Percentiles rank a stretch among this genome's conserved stretches.
phyloP scores from a whole-genome alignment of 345 rosid species.

The Aquilaria sinensis region DNA sequence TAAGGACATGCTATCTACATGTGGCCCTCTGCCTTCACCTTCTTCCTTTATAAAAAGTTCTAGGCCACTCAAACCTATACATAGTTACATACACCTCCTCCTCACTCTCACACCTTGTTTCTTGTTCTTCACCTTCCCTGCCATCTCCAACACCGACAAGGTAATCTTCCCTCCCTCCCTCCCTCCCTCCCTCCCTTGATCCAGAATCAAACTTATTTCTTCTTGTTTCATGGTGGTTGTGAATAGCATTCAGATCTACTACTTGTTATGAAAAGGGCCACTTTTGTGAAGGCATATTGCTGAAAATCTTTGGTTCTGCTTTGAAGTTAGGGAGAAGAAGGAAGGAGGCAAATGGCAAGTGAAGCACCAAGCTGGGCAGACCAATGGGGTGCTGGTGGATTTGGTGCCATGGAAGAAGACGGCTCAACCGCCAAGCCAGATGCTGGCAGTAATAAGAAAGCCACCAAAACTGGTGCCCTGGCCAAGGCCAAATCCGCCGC shows the following conservation, averaged over 20 bases:
- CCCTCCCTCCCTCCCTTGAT: too few species aligned
- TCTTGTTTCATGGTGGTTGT: too few species aligned
- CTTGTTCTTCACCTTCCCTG: background rate
- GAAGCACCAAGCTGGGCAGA: conserved; percentile 94
- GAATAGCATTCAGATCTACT: background rate
- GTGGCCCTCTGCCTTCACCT: conserved; percentile 7
- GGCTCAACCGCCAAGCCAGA: background rate
- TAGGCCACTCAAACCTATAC: background rate
- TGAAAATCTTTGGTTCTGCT: background rate
- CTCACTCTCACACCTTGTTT: background rate
- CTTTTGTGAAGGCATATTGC: background rate
- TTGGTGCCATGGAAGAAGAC: conserved; percentile 23
- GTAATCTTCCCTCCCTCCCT: background rate
- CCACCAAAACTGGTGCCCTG: background rate
- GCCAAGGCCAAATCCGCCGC: conserved; percentile 1
- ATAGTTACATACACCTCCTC: background rate
- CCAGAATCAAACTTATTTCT: too few species aligned
- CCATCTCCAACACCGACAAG: background rate
- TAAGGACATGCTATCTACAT: conserved; percentile 25
- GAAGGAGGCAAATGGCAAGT: conserved; percentile 35
- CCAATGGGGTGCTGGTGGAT: conserved; percentile 91
- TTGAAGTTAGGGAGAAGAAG: background rate
- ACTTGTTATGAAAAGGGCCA: background rate
- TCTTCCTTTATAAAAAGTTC: background rate
- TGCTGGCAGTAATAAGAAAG: background rate